Evolutionary conservation across 176 grass and related monocot genomes (phyloP), one percentile per base, ranked within the genome.

Genomic region (Ensete ventricosum): DNA sequence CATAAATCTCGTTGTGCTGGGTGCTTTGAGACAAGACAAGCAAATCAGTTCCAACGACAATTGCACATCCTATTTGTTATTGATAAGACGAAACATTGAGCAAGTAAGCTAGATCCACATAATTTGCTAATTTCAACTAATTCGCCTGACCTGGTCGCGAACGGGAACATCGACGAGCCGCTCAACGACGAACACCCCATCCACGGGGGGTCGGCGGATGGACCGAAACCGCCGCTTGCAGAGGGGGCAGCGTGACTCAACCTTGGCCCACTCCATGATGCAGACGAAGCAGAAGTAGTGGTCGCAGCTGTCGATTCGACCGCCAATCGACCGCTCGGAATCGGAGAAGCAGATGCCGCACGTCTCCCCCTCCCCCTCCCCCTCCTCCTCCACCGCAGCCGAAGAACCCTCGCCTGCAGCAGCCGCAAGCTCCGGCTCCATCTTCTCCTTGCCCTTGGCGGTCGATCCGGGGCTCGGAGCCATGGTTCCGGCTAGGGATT

Each of bases 261-360:
- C 79, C 79, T 91, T 91, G 16, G 75, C 88, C 94, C 94, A 93
- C 67, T 89, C 94, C 94, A 93, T 89, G 73, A 97, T 88, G 84
- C 88, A 97, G 71, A 97, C 80, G 82, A 93, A 97, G 82, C 94
- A 97, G 76, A 97, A 98, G 76, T 70, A 79, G 82, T 98, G 94
- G 14, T 72, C 72, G 72, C 90, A 97, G 82, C 88, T 77, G 80
- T 97, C 94, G 49, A 90, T 85, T 77, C 76, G 76, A 75, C 90
- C 94, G 26, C 67, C 80, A 70, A 97, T 83, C 77, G 80, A 80
- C 53, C 13, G 68, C 12, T 63, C 53, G 57, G 62, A 48, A 49
- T 65, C 88, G 9, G 72, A 48, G 9, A 87, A 70, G 83, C 94
- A 97, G 83, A 97, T 91, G 67, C 94, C 85, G 67, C 94, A 93